Percentiles rank a stretch among this genome's conserved stretches.
Evolutionary conservation across 331 rosid genomes (phyloP).

Genomic region (Cydonia oblonga): DNA sequence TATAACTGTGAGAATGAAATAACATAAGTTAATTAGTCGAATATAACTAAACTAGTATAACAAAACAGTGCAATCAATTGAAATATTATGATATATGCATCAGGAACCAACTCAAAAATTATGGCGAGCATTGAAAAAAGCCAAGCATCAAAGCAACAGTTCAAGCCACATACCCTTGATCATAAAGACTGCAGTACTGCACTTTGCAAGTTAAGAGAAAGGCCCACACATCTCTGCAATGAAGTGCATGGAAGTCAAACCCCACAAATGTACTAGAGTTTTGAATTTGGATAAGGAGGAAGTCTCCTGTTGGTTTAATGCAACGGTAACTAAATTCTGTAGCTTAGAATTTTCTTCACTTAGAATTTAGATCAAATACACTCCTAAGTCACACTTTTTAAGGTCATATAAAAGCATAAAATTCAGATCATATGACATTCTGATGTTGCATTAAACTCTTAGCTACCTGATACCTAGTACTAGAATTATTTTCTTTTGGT

Average conservation of each 20-base stretch:
- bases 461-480: not conserved
- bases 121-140: not conserved
- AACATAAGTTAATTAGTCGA: constrained; percentile 1
- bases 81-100: not conserved
- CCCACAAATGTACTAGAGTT: not conserved
- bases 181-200: constrained; percentile 86
- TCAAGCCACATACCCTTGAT: constrained; percentile 63
- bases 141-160: not conserved
- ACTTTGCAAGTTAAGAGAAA: constrained; percentile 75
- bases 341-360: not conserved
- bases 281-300: constrained; percentile 6
- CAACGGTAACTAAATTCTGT: no score
- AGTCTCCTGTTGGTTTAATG: not conserved
- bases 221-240: constrained; percentile 92
- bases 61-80: not conserved
- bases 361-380: not conserved
- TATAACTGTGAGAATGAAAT: constrained; percentile 48
- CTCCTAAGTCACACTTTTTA: no score
- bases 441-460: not conserved
- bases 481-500: not conserved
- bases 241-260: constrained; percentile 22
- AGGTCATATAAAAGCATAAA: no score
- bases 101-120: not conserved
- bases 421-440: not conserved
- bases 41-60: constrained; percentile 5